Evolutionary conservation across 2,329 filamentous ascomycete genomes (phyloP).

Genomic region (Diaporthe vexans): DNA sequence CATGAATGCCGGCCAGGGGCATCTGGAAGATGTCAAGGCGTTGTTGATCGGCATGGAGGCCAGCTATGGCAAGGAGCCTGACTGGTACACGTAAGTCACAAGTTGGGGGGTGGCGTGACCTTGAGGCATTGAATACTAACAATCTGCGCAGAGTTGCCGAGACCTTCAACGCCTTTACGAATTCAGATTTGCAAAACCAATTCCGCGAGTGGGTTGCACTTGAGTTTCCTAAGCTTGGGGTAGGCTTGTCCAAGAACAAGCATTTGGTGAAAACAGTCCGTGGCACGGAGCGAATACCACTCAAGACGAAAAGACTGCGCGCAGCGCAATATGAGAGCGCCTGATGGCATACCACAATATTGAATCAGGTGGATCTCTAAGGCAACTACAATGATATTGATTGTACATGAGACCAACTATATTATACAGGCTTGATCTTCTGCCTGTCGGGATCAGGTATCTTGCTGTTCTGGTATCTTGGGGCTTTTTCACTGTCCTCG

Average conservation of each 20-base stretch:
- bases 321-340: conserved; percentile 19
- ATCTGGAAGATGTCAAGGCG: conserved; percentile 76
- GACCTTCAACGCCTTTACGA: conserved; percentile 39
- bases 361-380: conserved; percentile 21
- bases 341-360: background rate
- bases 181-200: conserved; percentile 33
- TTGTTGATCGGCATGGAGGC: conserved; percentile 77
- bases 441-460: conserved; percentile 32
- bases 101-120: background rate
- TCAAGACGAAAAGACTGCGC: conserved; percentile 22
- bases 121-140: conserved; percentile 9
- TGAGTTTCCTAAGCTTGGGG: conserved; percentile 38
- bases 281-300: conserved; percentile 38
- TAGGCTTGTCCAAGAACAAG: conserved; percentile 14
- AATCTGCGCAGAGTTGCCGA: conserved; percentile 27
- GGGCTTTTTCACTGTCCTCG: conserved; percentile 49
- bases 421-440: conserved; percentile 34
- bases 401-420: conserved; percentile 34
- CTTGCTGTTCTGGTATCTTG: conserved; percentile 40
- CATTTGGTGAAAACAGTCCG: conserved; percentile 33
- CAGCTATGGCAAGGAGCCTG: conserved; percentile 75
- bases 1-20: conserved; percentile 80
- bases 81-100: conserved; percentile 74
- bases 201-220: conserved; percentile 38
- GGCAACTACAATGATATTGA: conserved; percentile 31